Conservation (phyloP, 2,329 filamentous ascomycete genomes). For the Cryoendolithus antarcticus region DNA sequence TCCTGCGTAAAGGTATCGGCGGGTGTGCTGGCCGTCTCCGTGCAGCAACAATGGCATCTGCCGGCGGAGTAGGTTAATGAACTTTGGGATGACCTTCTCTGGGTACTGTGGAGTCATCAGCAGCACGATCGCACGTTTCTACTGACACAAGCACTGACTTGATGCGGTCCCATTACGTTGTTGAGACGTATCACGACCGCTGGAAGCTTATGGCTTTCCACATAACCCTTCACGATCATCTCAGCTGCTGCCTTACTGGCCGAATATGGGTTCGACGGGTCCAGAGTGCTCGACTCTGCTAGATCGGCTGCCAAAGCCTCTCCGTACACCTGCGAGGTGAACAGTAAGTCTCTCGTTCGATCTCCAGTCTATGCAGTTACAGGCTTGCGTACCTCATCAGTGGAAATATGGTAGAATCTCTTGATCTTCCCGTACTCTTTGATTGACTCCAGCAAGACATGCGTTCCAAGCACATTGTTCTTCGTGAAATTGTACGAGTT, state of each 20-base stretch:
- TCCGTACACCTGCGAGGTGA: constrained; percentile 53
- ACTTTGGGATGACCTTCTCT: constrained; percentile 72
- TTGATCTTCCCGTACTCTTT: constrained; percentile 54
- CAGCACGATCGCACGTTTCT: neutral
- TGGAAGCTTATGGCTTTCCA: constrained; percentile 69
- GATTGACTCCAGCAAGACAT: constrained; percentile 65
- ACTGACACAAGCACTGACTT: constrained; percentile 41
- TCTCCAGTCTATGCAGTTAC: neutral
- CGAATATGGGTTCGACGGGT: constrained; percentile 59
- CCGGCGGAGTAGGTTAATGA: constrained; percentile 58
- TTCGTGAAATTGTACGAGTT: constrained; percentile 73
- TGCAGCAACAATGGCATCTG: constrained; percentile 58
- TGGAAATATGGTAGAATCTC: constrained; percentile 71
- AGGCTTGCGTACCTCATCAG: constrained; percentile 41
- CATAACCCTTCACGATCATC: constrained; percentile 58
- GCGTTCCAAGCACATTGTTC: constrained; percentile 75
- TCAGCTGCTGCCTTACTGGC: constrained; percentile 27
- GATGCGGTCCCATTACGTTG: constrained; percentile 76
- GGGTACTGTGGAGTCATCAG: neutral
- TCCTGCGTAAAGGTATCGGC: constrained; percentile 65
- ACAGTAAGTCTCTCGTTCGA: constrained; percentile 1
- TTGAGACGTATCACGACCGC: constrained; percentile 71
- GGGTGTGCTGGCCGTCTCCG: constrained; percentile 61
- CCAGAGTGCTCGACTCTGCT: constrained; percentile 60
- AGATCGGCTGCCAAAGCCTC: constrained; percentile 64